Percentiles rank a stretch among this genome's conserved stretches.
Evolutionary conservation across 2,329 filamentous ascomycete species (phyloP).

Genomic region (Mycosphaerelloides madeirae): DNA sequence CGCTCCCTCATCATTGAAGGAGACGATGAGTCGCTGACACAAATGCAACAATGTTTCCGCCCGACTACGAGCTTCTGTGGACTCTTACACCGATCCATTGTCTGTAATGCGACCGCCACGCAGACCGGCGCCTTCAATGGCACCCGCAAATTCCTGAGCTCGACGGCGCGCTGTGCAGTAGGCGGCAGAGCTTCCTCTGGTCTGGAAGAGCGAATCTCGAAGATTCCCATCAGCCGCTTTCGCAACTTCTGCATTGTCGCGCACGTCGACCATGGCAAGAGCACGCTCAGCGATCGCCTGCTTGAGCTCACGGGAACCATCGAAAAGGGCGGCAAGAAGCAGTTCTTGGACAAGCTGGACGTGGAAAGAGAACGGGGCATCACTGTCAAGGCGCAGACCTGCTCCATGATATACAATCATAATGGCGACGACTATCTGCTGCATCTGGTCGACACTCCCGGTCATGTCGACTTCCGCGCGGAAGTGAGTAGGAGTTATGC

Average conservation of each 20-base stretch:
- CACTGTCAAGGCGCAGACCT: conserved; percentile 97
- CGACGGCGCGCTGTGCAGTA: conserved; percentile 11
- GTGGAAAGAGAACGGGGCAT: conserved; percentile 95
- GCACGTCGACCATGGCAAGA: conserved; percentile 98
- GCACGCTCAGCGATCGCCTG: conserved; percentile 85
- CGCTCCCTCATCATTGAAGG: neutral
- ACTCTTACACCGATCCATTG: conserved; percentile 14
- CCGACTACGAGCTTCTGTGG: conserved; percentile 19
- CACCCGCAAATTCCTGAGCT: conserved; percentile 9
- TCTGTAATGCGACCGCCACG: conserved; percentile 4
- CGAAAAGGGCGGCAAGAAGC: conserved; percentile 77
- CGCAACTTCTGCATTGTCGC: conserved; percentile 99
- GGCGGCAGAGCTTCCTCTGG: conserved; percentile 44
- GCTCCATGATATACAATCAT: conserved; percentile 92
- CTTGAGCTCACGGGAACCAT: conserved; percentile 95
- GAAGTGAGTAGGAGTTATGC: conserved; percentile 95
- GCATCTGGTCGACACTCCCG: conserved; percentile 93
- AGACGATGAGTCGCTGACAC: conserved; percentile 11
- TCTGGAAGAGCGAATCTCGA: conserved; percentile 62
- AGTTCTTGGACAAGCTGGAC: conserved; percentile 94
- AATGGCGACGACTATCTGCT: conserved; percentile 83
- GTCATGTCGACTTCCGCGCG: conserved; percentile 95
- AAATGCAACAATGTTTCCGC: conserved; percentile 48
- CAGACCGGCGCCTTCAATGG: conserved; percentile 6
- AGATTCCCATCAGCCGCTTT: conserved; percentile 72